Percentiles rank a stretch among this genome's conserved stretches.
phyloP scores from a whole-genome alignment of 1,284 basidiomycete genomes.

The Ceratobasidium sp. region DNA sequence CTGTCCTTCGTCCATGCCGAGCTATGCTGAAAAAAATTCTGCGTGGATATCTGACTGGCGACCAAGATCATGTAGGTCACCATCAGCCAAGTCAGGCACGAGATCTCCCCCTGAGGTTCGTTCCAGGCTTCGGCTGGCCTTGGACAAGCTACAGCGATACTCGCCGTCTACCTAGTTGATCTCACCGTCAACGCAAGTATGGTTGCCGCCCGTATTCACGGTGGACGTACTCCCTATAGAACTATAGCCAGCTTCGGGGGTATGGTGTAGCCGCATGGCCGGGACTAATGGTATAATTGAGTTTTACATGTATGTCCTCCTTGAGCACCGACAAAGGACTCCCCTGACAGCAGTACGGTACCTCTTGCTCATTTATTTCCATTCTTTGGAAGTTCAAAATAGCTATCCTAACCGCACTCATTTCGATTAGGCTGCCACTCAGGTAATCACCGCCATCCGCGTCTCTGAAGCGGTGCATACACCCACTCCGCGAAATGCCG shows the following conservation, averaged over 20 bases:
- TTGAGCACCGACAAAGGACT: neutral
- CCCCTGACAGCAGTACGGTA: constrained; percentile 66
- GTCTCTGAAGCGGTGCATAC: constrained; percentile 84
- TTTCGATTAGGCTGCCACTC: constrained; percentile 58
- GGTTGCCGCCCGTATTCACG: constrained; percentile 59
- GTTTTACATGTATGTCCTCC: constrained; percentile 67
- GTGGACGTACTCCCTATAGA: constrained; percentile 63
- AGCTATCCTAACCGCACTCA: constrained; percentile 70
- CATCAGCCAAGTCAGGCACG: neutral
- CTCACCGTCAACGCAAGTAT: constrained; percentile 89
- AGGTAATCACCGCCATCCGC: constrained; percentile 51
- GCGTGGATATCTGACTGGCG: constrained; percentile 56
- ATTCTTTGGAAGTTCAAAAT: constrained; percentile 81
- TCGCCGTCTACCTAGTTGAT: constrained; percentile 91
- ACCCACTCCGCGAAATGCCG: constrained; percentile 52
- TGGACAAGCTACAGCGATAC: constrained; percentile 81
- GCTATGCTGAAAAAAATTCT: constrained; percentile 82
- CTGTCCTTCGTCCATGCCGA: constrained; percentile 81
- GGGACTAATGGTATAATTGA: constrained; percentile 84
- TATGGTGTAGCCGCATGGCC: constrained; percentile 93
- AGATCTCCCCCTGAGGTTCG: constrained; percentile 16
- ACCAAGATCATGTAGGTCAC: constrained; percentile 8
- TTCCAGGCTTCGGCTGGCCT: constrained; percentile 20
- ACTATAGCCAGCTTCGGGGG: constrained; percentile 68
- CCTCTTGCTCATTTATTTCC: constrained; percentile 72